phyloP scores from a whole-genome alignment of 352 stramenopile species.

The Halophytophthora polymorphica region DNA sequence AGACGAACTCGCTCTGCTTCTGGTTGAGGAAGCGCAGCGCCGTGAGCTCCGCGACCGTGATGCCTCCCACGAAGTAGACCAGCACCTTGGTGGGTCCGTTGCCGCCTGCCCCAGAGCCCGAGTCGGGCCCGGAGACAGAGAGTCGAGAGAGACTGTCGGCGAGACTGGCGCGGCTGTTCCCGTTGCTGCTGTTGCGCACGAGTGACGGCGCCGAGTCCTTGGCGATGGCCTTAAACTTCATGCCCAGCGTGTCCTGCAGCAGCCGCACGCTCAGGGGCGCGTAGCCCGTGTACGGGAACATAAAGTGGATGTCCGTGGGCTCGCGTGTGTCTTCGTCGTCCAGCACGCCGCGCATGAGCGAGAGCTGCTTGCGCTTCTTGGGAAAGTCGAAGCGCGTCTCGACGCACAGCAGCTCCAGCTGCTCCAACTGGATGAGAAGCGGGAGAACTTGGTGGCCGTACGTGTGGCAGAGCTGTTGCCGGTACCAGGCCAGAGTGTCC shows the following conservation, averaged over 20 bases:
- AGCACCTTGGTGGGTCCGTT: constrained; percentile 40
- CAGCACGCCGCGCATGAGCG: constrained; percentile 34
- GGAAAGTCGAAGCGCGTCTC: constrained; percentile 70
- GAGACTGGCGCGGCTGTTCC: constrained; percentile 16
- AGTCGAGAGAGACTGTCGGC: constrained; percentile 12
- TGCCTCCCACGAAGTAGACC: constrained; percentile 82
- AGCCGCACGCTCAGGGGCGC: constrained; percentile 79
- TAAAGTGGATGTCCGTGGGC: constrained; percentile 75
- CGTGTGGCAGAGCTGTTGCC: constrained; percentile 77
- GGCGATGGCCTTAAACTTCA: constrained; percentile 55
- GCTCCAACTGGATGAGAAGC: constrained; percentile 67
- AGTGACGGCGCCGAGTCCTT: constrained; percentile 30
- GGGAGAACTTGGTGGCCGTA: constrained; percentile 73
- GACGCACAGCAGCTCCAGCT: constrained; percentile 59
- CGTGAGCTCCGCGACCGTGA: constrained; percentile 80
- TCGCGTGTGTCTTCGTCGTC: constrained; percentile 51
- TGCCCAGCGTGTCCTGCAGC: constrained; percentile 70
- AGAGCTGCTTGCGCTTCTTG: constrained; percentile 36
- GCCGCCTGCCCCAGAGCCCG: constrained; percentile 1
- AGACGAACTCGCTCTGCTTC: constrained; percentile 55
- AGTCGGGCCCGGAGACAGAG: constrained; percentile 10
- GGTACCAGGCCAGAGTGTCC: constrained; percentile 59
- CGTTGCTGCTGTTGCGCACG: constrained; percentile 19
- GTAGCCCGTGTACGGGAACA: constrained; percentile 86
- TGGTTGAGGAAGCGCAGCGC: constrained; percentile 75